Percentiles rank a stretch among this genome's conserved stretches.
Evolutionary conservation across 2,329 filamentous ascomycete genomes (phyloP).

Genomic region (Phialophora chinensis): DNA sequence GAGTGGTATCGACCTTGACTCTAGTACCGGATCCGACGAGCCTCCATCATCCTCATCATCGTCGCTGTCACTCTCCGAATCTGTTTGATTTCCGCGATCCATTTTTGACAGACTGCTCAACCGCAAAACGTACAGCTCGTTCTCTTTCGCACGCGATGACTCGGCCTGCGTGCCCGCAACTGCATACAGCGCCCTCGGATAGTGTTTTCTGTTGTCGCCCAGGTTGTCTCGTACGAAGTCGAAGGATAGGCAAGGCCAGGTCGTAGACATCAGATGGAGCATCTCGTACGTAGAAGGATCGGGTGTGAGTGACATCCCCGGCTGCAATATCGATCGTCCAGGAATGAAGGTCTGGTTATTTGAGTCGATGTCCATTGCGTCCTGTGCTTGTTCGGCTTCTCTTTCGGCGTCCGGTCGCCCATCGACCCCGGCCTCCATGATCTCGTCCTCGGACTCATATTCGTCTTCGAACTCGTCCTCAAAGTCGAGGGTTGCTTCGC

Average conservation of each 20-base stretch:
- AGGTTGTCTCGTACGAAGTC: conserved; percentile 86
- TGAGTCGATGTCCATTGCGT: conserved; percentile 87
- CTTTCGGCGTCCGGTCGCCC: conserved; percentile 89
- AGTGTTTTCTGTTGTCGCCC: conserved; percentile 88
- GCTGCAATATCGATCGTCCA: conserved; percentile 86
- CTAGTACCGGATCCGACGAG: conserved; percentile 83
- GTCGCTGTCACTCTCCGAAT: conserved; percentile 72
- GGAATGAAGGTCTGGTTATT: conserved; percentile 89
- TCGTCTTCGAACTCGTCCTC: conserved; percentile 91
- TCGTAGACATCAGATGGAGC: conserved; percentile 91
- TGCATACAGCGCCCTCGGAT: conserved; percentile 92
- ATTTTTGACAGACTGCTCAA: conserved; percentile 89
- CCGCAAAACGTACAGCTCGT: conserved; percentile 95
- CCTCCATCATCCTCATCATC: conserved; percentile 69
- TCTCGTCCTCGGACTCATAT: conserved; percentile 91
- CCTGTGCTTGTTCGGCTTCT: conserved; percentile 84
- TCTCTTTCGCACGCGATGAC: conserved; percentile 74
- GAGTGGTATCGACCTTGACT: conserved; percentile 87
- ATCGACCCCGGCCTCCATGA: conserved; percentile 92
- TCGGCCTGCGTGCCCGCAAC: conserved; percentile 95
- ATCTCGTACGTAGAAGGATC: conserved; percentile 97
- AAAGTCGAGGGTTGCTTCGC: conserved; percentile 60
- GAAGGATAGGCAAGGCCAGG: conserved; percentile 97
- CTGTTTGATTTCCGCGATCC: conserved; percentile 73
- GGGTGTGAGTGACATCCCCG: conserved; percentile 87